Base-by-base conservation (phyloP, 768 basidiomycete species). In the Naganishia vishniacii region DNA sequence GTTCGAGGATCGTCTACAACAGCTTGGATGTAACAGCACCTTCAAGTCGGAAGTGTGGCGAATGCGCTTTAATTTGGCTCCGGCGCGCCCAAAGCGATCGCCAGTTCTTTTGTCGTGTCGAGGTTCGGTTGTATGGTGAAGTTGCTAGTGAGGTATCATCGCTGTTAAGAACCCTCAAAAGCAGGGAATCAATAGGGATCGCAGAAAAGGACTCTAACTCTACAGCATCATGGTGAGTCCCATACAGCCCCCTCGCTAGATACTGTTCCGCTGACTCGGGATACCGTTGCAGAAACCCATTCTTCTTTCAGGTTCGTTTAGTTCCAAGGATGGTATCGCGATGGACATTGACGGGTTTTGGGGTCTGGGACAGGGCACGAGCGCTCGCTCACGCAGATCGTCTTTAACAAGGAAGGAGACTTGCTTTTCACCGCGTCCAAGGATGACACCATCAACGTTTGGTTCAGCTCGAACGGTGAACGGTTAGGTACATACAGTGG, bases 391-490 rank as follows among this genome's bases (percentile, higher is more conserved):
- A 97, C 93, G 8, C 91, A 97, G 80, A 89, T 97, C 83, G 91
- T 91, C 81, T 98, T 90, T 83, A 99, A 97, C 80, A 78, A 82
- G 59, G 95, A 98, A 74, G 95, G 95, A 68, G 95, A 98, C 79
- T 82, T 99, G 16, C 82, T 99, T 56, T 95, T 99, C 79, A 87
- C 91, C 25, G 90, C 88, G 74, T 91, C 91, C 70, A 99, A 99
- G 82, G 95, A 99, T 77, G 84, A 88, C 72, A 78, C 89, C 70
- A 89, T 97, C 77, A 97, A 95, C 75, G 92, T 91, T 56, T 98
- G 94, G 94, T 95, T 84, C 77, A 87, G 92, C 13, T 90, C 94
- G 72, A 99, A 99, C 72, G 95, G 95, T 56, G 95, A 98, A 81
- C 83, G 95, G 64, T 79, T 99, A 71, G 95, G 95, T 37, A 99